Evolutionary conservation across 2,329 filamentous ascomycete genomes (phyloP).

Genomic region (Chaetothyriales sp.): DNA sequence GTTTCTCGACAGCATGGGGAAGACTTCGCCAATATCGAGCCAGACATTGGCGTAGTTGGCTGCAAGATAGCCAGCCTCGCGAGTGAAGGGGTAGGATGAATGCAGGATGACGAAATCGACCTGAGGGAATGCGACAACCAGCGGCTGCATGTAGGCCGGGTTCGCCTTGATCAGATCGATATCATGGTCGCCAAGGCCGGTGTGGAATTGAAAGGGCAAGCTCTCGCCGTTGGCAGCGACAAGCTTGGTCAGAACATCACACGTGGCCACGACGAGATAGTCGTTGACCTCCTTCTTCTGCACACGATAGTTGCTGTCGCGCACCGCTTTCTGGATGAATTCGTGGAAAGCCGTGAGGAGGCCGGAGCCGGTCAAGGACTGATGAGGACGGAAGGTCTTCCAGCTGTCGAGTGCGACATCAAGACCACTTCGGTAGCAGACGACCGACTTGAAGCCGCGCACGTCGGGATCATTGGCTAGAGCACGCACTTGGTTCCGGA

Average conservation of each 20-base stretch:
- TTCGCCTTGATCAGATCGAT: conserved; percentile 57
- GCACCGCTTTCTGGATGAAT: conserved; percentile 13
- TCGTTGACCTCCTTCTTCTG: conserved; percentile 55
- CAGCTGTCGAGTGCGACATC: conserved; percentile 34
- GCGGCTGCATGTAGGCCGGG: conserved; percentile 58
- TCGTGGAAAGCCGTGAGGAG: conserved; percentile 15
- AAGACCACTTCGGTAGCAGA: conserved; percentile 68
- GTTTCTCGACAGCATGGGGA: conserved; percentile 61
- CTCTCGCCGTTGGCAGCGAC: conserved; percentile 22
- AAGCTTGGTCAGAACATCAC: conserved; percentile 42
- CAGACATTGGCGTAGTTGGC: conserved; percentile 67
- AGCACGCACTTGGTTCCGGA: conserved; percentile 39
- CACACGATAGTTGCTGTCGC: conserved; percentile 30
- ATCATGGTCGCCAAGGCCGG: conserved; percentile 68
- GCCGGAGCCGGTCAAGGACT: conserved; percentile 15
- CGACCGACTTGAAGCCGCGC: conserved; percentile 68
- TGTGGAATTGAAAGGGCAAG: conserved; percentile 67
- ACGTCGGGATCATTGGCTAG: conserved; percentile 53
- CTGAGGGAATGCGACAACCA: conserved; percentile 55
- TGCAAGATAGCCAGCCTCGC: conserved; percentile 66
- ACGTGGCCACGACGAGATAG: conserved; percentile 51
- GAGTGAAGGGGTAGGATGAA: conserved; percentile 66
- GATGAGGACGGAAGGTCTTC: conserved; percentile 18
- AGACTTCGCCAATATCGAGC: conserved; percentile 70
- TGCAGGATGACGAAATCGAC: conserved; percentile 69